Evolutionary conservation across 345 rosid genomes (phyloP), one percentile per base, ranked within the genome.

Genomic region (Eucalyptus pauciflora): DNA sequence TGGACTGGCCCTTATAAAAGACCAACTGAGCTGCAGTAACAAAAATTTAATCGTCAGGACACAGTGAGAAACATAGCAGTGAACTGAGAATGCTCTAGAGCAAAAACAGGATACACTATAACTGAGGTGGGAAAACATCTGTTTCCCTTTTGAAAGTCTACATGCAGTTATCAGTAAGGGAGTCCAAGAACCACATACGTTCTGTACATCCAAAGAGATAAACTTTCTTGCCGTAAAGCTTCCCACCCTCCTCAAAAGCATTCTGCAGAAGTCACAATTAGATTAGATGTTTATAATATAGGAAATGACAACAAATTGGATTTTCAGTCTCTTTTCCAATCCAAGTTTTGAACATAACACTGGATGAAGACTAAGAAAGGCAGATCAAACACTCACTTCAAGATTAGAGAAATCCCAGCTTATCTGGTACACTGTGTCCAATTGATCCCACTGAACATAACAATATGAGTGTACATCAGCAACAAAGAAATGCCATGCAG

Each of bases 171-270:
- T 76, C 83, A 2, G 46, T 20, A 76, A 76, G 83, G 83, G 27
- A 51, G 83, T 51, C 41, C 76, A 50, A 79, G 54, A 91, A 27
- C 80, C 88, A 91, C 99, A 93, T 95, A 98, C 99, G 99, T 90
- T 98, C 99, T 31, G 99, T 93, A 91, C 95, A 94, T 86, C 97
- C 99, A 81, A 97, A 98, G 89, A 98, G 93, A 93, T 91, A 98
- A 69, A 95, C 99, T 91, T 93, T 96, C 93, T 94, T 90, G 86
- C 97, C 97, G 60, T 92, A 89, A 31, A 98, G 96, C 92, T 89
- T 88, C 49, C 99, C 98, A 31, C 96, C 98, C 92, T 97, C 98
- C 90, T 98, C 99, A 91, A 98, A 94, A 83, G 99, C 98, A 89
- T 95, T 90, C 99, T 97, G 94, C 85, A 46, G 87, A 93, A 52